Evolutionary conservation across 176 grass and related monocot genomes (phyloP).

Genomic region (Metroxylon sagu): DNA sequence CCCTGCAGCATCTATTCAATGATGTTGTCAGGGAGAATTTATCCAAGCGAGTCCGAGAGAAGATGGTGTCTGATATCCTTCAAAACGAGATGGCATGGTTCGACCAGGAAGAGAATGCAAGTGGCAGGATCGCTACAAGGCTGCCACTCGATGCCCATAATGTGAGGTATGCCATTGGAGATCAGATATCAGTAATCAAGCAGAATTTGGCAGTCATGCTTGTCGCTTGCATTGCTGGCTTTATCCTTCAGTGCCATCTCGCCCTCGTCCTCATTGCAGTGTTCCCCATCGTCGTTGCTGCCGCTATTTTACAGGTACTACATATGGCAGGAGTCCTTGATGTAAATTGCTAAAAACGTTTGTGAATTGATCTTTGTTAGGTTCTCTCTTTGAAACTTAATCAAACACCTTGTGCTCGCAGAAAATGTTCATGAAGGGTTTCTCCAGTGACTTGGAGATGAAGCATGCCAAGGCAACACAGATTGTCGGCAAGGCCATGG

Average conservation of each 20-base stretch:
- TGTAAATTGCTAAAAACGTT: too few species aligned
- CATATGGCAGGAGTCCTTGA: too few species aligned
- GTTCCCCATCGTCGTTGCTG: conserved; percentile 78
- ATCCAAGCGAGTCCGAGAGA: conserved; percentile 69
- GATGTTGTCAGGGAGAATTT: conserved; percentile 94
- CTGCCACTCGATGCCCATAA: conserved; percentile 79
- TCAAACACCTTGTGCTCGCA: conserved; percentile 18
- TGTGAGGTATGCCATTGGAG: conserved; percentile 85
- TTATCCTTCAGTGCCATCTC: conserved; percentile 74
- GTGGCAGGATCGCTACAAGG: conserved; percentile 57
- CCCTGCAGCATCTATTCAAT: conserved; percentile 91
- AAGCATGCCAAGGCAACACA: conserved; percentile 79
- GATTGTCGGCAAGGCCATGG: conserved; percentile 75
- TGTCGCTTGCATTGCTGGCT: conserved; percentile 79
- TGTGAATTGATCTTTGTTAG: too few species aligned
- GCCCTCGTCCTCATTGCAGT: conserved; percentile 79
- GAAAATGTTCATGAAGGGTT: conserved; percentile 96
- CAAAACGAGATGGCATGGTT: conserved; percentile 95
- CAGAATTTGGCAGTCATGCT: conserved; percentile 92
- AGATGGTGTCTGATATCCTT: conserved; percentile 63
- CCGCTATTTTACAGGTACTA: conserved; percentile 56
- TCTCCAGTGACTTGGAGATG: conserved; percentile 75
- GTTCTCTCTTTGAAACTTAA: background rate
- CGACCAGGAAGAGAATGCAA: conserved; percentile 78
- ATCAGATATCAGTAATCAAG: conserved; percentile 87